These are phyloP conservation scores for Nelumbo lutea DNA, from an alignment of 164 flowering plant genomes.

Conservation along the genomic window DNA sequence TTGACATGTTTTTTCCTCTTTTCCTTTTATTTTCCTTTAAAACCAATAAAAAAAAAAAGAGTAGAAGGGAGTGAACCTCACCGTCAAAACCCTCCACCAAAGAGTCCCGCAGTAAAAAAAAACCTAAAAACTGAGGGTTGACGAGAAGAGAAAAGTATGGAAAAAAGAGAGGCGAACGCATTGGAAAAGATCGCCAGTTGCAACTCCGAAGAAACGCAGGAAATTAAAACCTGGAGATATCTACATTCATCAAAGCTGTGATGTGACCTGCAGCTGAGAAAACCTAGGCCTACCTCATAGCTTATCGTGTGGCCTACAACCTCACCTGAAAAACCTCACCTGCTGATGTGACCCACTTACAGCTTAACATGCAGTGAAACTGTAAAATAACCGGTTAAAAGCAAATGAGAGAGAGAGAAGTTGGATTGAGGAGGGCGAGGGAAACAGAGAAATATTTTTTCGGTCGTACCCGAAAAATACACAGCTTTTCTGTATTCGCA, in stretches of 20 bases:
- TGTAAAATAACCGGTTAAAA: constrained; percentile 14
- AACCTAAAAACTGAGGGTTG: not conserved
- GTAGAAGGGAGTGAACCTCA: not conserved
- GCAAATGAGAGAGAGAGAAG: not conserved
- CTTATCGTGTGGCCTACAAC: constrained; percentile 17
- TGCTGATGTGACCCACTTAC: constrained; percentile 81
- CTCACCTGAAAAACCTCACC: constrained; percentile 21
- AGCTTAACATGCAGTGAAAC: constrained; percentile 46
- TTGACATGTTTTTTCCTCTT: not conserved
- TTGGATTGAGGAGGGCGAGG: not conserved
- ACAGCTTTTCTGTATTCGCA: not conserved
- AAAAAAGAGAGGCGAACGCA: not conserved
- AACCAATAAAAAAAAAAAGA: not conserved
- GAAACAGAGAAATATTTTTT: not conserved
- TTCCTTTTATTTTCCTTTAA: too few species aligned
- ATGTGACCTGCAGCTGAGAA: constrained; percentile 26
- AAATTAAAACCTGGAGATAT: not conserved
- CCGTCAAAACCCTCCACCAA: not conserved
- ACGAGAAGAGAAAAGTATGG: not conserved
- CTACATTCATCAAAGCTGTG: constrained; percentile 2
- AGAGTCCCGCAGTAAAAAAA: not conserved
- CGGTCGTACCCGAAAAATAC: constrained; percentile 9
- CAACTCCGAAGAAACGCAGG: constrained; percentile 5
- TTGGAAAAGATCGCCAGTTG: not conserved
- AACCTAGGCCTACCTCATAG: not conserved